Conservation (phyloP, 208 protist genomes). For the Trypanosoma avium region DNA sequence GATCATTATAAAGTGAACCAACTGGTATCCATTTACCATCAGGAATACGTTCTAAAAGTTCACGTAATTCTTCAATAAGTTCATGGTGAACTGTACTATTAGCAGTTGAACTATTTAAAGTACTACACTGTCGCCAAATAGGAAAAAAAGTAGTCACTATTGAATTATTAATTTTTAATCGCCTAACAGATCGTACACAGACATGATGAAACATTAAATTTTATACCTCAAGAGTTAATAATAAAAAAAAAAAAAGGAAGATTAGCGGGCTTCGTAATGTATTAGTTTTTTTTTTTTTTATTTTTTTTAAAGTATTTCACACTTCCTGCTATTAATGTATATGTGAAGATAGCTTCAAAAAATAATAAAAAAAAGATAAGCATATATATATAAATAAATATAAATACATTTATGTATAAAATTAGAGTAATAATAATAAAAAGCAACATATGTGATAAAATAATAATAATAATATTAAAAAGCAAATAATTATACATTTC, state of each 20-base stretch:
- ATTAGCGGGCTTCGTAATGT: no score
- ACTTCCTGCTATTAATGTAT: background rate
- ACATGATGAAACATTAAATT: constrained; percentile 16
- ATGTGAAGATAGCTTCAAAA: background rate
- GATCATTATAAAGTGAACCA: constrained; percentile 61
- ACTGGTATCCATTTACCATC: constrained; percentile 53
- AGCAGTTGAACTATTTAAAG: background rate
- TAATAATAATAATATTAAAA: background rate
- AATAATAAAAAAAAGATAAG: background rate
- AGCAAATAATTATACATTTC: background rate
- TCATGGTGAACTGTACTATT: constrained; percentile 16
- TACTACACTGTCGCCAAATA: constrained; percentile 1
- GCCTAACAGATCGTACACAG: background rate
- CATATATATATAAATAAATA: background rate
- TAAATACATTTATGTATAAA: background rate
- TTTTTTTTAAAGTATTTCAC: no score
- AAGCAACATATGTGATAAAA: background rate
- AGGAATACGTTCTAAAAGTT: constrained; percentile 24
- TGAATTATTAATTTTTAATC: background rate
- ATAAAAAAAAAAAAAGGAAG: no score
- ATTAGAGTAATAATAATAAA: background rate
- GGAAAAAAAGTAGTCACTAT: background rate
- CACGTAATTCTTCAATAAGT: constrained; percentile 34
- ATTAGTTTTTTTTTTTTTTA: no score
- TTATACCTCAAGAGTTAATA: background rate